These are phyloP conservation scores for Xylaria sp. DNA, from an alignment of 2,329 filamentous ascomycete genomes.

Conservation along the genomic window DNA sequence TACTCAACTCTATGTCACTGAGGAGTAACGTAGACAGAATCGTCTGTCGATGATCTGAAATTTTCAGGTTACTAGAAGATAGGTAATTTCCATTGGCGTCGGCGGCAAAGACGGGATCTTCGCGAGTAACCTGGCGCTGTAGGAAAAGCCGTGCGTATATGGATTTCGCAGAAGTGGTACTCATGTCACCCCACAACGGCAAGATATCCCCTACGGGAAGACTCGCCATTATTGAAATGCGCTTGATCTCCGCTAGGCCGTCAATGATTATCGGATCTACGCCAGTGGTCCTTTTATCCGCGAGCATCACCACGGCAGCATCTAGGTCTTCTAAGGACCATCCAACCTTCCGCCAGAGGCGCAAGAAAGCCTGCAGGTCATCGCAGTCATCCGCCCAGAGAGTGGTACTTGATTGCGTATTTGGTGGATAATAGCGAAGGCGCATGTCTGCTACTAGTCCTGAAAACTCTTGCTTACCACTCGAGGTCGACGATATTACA, in stretches of 20 bases:
- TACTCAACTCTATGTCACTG: background rate
- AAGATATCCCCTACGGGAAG: background rate
- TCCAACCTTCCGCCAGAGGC: constrained; percentile 4
- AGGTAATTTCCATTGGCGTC: constrained; percentile 1
- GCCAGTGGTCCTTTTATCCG: background rate
- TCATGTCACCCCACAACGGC: constrained; percentile 10
- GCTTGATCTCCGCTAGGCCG: constrained; percentile 9
- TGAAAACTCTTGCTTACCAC: constrained; percentile 1
- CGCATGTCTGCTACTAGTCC: background rate
- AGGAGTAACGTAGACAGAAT: background rate
- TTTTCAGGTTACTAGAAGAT: background rate
- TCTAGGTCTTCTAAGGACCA: constrained; percentile 3
- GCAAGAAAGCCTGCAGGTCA: constrained; percentile 2
- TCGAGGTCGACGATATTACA: background rate
- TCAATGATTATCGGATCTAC: constrained; percentile 1
- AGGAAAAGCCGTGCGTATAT: constrained; percentile 11
- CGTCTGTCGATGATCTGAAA: background rate
- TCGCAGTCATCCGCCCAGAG: background rate
- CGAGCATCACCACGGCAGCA: background rate
- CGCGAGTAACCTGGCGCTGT: background rate
- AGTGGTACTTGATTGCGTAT: no score
- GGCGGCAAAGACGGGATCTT: constrained; percentile 1
- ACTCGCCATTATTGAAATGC: background rate
- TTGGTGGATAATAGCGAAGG: background rate
- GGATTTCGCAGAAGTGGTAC: background rate